These are phyloP conservation scores for Erythrobasidium hasegawianum DNA, from an alignment of 1,284 basidiomycete species.

Conservation along the genomic window DNA sequence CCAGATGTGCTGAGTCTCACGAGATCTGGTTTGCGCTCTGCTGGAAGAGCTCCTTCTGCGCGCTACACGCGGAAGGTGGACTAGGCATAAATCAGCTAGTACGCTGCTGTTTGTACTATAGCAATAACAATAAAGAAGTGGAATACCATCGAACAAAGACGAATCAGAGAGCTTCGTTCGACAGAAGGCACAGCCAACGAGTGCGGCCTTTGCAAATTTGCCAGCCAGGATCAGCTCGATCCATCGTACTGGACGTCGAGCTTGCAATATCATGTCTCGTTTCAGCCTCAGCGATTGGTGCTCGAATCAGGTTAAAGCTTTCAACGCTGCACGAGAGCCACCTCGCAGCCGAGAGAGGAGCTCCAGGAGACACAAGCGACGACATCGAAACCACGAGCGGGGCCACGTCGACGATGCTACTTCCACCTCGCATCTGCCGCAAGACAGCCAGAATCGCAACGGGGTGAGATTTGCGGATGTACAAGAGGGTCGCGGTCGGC, in stretches of 20 bases:
- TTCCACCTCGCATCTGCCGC: neutral
- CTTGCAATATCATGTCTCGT: too few species aligned
- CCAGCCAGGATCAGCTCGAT: neutral
- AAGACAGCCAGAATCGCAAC: neutral
- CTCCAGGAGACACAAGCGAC: too few species aligned
- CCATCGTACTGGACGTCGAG: too few species aligned
- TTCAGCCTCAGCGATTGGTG: too few species aligned
- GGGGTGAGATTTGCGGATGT: neutral
- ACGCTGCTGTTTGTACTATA: neutral
- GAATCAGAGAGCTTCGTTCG: too few species aligned
- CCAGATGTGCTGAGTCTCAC: constrained; percentile 8
- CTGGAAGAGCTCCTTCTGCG: constrained; percentile 12
- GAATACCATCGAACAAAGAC: neutral
- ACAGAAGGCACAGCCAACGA: neutral
- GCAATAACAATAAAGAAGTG: neutral
- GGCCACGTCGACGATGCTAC: too few species aligned
- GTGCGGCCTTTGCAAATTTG: neutral
- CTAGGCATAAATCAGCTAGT: neutral
- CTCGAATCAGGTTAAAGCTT: too few species aligned
- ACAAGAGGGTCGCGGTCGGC: neutral
- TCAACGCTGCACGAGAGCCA: too few species aligned
- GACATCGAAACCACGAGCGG: too few species aligned
- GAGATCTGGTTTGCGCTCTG: constrained; percentile 9
- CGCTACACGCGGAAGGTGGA: constrained; percentile 33
- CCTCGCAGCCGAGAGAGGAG: too few species aligned